These are phyloP conservation scores for Fusarium sp. DNA, from an alignment of 2,329 filamentous ascomycete genomes.

Conservation along the genomic window DNA sequence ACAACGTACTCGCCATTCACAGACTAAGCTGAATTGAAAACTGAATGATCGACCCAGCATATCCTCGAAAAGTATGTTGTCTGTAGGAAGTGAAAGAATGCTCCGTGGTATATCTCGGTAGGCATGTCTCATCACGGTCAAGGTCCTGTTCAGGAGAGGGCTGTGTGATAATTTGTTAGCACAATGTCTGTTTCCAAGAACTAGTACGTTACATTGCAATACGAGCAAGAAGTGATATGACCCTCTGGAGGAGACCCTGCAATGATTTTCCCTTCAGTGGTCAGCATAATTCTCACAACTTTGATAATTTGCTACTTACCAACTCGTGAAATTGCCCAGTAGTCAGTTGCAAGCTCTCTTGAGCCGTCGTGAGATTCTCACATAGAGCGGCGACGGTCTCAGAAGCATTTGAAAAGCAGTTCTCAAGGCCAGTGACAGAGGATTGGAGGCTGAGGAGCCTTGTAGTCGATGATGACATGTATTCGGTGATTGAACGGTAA, in stretches of 20 bases:
- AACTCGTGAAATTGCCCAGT: not conserved
- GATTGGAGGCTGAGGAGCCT: too few species aligned
- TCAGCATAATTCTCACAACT: not conserved
- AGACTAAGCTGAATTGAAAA: not conserved
- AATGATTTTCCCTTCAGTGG: not conserved
- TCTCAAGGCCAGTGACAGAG: too few species aligned
- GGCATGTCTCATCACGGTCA: not conserved
- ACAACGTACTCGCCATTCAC: not conserved
- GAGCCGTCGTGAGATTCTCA: not conserved
- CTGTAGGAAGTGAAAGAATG: not conserved
- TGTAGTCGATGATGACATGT: too few species aligned
- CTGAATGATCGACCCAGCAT: not conserved
- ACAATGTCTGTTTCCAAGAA: not conserved
- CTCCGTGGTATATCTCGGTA: not conserved
- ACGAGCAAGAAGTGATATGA: not conserved
- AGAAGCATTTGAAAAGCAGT: too few species aligned
- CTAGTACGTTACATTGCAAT: not conserved
- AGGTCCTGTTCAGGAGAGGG: not conserved
- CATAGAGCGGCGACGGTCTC: not conserved
- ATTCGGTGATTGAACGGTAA: too few species aligned
- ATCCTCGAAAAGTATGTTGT: not conserved
- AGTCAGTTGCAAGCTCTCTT: not conserved
- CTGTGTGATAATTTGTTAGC: not conserved
- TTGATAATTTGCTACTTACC: not conserved
- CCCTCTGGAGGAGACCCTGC: not conserved